Evolutionary conservation across 2,329 filamentous ascomycete species (phyloP).

Genomic region (Trematosphaeria pertusa): DNA sequence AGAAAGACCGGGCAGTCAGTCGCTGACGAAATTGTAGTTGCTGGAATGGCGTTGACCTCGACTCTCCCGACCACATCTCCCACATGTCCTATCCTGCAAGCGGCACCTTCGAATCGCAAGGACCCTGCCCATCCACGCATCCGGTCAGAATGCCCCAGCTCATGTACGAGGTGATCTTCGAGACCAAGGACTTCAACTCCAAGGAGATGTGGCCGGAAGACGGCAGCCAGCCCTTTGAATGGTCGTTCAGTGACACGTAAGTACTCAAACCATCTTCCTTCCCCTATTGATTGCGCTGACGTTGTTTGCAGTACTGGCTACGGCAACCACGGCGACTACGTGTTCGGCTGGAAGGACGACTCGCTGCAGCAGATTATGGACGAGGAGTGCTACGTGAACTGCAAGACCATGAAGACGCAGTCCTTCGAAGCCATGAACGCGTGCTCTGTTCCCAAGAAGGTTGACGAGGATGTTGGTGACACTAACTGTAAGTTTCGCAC

Average conservation of each 20-base stretch:
- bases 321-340: slow-evolving; percentile 60
- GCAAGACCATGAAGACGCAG: slow-evolving; percentile 55
- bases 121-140: slow-evolving; percentile 59
- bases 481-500: slow-evolving; percentile 17
- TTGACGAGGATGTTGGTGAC: slow-evolving; percentile 57
- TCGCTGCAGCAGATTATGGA: slow-evolving; percentile 52
- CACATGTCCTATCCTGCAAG: slow-evolving; percentile 29
- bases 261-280: slow-evolving; percentile 40
- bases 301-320: slow-evolving; percentile 46
- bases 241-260: slow-evolving; percentile 44
- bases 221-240: slow-evolving; percentile 41
- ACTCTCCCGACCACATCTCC: slow-evolving; percentile 32
- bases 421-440: slow-evolving; percentile 55
- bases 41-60: slow-evolving; percentile 34
- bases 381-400: slow-evolving; percentile 47
- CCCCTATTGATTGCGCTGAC: not conserved
- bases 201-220: slow-evolving; percentile 30
- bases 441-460: slow-evolving; percentile 55
- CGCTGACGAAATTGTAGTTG: too few species aligned
- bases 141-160: slow-evolving; percentile 45
- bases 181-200: slow-evolving; percentile 46
- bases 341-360: slow-evolving; percentile 61
- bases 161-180: slow-evolving; percentile 38
- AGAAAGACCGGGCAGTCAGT: too few species aligned
- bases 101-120: slow-evolving; percentile 42